A percentile compares a stretch with the other conserved stretches of the same genome.
These are phyloP conservation scores for Zelonia costaricensis DNA, from an alignment of 208 protist species.

Conservation along the genomic window DNA sequence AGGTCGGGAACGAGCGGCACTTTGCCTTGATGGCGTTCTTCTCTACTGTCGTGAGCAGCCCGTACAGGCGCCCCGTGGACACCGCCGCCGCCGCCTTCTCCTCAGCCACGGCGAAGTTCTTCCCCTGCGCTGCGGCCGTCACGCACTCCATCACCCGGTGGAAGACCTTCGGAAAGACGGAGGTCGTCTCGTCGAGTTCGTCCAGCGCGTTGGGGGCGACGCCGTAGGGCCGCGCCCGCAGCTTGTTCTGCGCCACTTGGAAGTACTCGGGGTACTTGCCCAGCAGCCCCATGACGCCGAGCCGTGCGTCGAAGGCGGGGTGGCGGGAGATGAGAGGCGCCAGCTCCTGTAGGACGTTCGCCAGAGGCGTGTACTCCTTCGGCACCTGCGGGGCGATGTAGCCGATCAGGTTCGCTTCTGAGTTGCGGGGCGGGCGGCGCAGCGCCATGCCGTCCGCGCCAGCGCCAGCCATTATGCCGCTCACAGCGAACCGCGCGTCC, in stretches of 20 bases:
- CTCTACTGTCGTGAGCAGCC: conserved; percentile 54
- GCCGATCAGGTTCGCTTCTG: conserved; percentile 74
- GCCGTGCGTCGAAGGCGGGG: conserved; percentile 73
- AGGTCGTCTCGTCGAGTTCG: conserved; percentile 45
- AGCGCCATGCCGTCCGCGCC: conserved; percentile 6
- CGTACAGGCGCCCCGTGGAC: conserved; percentile 63
- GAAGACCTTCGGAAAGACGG: conserved; percentile 61
- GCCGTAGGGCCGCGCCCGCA: conserved; percentile 76
- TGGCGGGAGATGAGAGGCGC: conserved; percentile 78
- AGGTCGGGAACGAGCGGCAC: conserved; percentile 80
- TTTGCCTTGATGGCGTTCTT: conserved; percentile 53
- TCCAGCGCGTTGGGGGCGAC: conserved; percentile 75
- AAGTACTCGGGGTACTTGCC: conserved; percentile 91
- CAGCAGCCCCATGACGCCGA: conserved; percentile 79
- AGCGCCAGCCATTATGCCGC: conserved; percentile 11
- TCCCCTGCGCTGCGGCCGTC: conserved; percentile 52
- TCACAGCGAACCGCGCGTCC: conserved; percentile 43
- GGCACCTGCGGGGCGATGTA: conserved; percentile 68
- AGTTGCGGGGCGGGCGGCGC: conserved; percentile 69
- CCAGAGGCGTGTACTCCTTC: conserved; percentile 56
- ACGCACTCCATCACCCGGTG: conserved; percentile 51
- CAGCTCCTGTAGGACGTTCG: conserved; percentile 76
- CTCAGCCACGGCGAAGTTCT: conserved; percentile 52
- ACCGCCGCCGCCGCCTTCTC: conserved; percentile 55
- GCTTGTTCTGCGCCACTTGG: conserved; percentile 64